These are phyloP conservation scores for Begonia peltatifolia DNA, from an alignment of 306 rosid genomes.

Conservation along the genomic window DNA sequence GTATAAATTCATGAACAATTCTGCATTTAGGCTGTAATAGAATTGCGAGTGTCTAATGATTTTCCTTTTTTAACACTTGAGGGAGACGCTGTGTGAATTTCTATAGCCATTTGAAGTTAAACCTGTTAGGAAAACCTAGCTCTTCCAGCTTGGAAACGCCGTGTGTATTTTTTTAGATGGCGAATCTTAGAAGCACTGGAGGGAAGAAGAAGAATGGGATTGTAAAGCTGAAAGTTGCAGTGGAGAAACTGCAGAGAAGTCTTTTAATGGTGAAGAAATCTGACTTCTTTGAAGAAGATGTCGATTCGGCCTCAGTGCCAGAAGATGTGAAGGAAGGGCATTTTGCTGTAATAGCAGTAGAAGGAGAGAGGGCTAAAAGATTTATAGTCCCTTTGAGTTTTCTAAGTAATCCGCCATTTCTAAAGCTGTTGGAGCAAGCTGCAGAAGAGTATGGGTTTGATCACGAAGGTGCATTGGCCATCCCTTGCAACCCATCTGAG, in stretches of 20 bases:
- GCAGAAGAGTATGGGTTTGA: conserved; percentile 78
- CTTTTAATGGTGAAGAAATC: conserved; percentile 24
- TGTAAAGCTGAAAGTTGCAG: conserved; percentile 36
- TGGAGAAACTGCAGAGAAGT: conserved; percentile 49
- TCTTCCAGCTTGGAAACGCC: background rate
- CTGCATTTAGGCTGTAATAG: no score
- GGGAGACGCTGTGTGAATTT: no score
- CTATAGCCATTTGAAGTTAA: no score
- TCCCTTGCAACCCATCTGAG: conserved; percentile 54
- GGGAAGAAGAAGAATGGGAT: conserved; percentile 33
- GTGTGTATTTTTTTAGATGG: conserved; percentile 12
- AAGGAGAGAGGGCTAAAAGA: conserved; percentile 38
- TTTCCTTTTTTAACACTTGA: no score
- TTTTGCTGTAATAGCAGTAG: conserved; percentile 55
- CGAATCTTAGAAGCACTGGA: conserved; percentile 13
- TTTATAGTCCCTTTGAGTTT: conserved; percentile 55
- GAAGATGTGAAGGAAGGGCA: conserved; percentile 82
- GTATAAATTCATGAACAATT: no score
- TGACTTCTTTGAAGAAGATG: background rate
- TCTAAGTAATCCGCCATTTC: conserved; percentile 40
- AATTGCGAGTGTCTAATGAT: no score
- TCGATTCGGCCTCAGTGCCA: conserved; percentile 26
- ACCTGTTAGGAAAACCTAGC: background rate
- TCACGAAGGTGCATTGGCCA: conserved; percentile 54
- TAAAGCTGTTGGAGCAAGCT: conserved; percentile 52